phyloP scores from a whole-genome alignment of 495 filamentous ascomycete genomes.

The Xylaria telfairii region DNA sequence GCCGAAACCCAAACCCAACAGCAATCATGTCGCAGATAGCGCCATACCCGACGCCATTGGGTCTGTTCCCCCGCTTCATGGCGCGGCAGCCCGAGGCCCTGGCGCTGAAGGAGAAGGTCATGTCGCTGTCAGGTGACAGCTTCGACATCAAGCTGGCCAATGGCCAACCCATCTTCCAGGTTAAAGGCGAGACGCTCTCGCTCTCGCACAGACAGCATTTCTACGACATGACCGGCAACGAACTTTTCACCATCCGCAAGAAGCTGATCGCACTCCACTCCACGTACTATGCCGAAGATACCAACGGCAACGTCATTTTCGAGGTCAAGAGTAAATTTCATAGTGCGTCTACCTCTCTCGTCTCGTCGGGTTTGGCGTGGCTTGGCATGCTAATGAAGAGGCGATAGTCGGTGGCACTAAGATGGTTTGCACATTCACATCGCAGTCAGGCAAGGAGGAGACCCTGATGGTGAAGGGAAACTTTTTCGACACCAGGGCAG shows the following conservation, averaged over 20 bases:
- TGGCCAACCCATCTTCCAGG: slow-evolving; percentile 56
- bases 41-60: slow-evolving; percentile 47
- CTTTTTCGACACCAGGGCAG: slow-evolving; percentile 55
- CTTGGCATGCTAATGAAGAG: background rate
- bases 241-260: slow-evolving; percentile 60
- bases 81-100: slow-evolving; percentile 54
- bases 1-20: background rate
- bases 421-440: slow-evolving; percentile 55
- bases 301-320: slow-evolving; percentile 49
- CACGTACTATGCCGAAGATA: slow-evolving; percentile 52
- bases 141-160: slow-evolving; percentile 58
- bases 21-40: slow-evolving; percentile 32
- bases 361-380: background rate
- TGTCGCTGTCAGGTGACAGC: slow-evolving; percentile 61
- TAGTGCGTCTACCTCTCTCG: slow-evolving; percentile 43
- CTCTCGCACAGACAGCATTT: slow-evolving; percentile 53
- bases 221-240: slow-evolving; percentile 50
- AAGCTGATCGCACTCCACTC: slow-evolving; percentile 56
- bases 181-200: slow-evolving; percentile 54
- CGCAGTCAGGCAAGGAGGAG: slow-evolving; percentile 40
- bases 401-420: slow-evolving; percentile 53
- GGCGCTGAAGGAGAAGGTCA: slow-evolving; percentile 60
- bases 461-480: slow-evolving; percentile 53
- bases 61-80: slow-evolving; percentile 57
- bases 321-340: slow-evolving; percentile 58